Conservation (phyloP, 306 rosid genomes). For the Vachellia pachyceras region DNA sequence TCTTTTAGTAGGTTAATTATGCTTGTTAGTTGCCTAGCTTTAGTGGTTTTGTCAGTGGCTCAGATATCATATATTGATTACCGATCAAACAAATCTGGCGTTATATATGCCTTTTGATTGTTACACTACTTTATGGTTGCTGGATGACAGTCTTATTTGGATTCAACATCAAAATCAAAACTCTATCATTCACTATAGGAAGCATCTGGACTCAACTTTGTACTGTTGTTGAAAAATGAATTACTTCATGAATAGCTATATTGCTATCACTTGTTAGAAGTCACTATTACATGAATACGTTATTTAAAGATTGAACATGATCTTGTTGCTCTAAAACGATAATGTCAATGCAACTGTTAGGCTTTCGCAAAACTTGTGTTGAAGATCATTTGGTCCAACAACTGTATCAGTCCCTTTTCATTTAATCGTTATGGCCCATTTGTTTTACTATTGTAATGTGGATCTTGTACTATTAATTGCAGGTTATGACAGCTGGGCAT, state of each 20-base stretch:
- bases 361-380: not conserved
- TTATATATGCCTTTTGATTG: not conserved
- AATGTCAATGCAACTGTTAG: not conserved
- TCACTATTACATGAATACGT: not conserved
- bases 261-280: not conserved
- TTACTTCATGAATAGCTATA: not conserved
- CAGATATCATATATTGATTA: conserved; percentile 7
- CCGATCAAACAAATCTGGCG: not conserved
- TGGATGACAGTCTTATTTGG: not conserved
- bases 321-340: not conserved
- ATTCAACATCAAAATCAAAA: not conserved
- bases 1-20: conserved; percentile 14
- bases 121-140: not conserved
- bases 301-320: not conserved
- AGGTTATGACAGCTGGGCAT: conserved; percentile 94
- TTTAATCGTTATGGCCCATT: not conserved
- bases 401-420: not conserved
- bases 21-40: conserved; percentile 10
- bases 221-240: not conserved
- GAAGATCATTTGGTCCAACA: not conserved
- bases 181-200: not conserved
- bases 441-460: conserved; percentile 14
- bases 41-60: not conserved
- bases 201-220: not conserved
- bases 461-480: conserved; percentile 32